Conservation (phyloP, 192 early-diverging fungal genomes). For the Podila epicladia region DNA sequence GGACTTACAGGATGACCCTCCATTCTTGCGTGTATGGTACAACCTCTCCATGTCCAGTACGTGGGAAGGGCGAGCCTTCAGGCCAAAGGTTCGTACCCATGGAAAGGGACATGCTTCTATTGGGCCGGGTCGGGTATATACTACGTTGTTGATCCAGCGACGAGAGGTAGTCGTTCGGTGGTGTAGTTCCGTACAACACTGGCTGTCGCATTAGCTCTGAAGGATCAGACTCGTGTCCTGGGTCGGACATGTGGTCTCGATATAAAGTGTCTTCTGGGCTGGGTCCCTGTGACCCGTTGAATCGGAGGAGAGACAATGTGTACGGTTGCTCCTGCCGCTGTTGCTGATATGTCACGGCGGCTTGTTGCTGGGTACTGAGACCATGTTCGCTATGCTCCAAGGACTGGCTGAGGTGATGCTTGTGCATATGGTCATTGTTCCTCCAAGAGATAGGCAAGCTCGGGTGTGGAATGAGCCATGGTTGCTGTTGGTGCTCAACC, state of each 20-base stretch:
- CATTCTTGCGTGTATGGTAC: conserved; percentile 66
- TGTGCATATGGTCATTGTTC: conserved; percentile 19
- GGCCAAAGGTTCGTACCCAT: conserved; percentile 23
- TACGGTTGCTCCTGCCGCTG: not conserved
- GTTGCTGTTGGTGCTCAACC: conserved; percentile 24
- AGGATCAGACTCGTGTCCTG: conserved; percentile 42
- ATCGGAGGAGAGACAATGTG: not conserved
- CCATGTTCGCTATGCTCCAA: not conserved
- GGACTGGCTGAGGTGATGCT: not conserved
- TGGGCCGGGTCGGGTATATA: conserved; percentile 21
- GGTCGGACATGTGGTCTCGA: conserved; percentile 7
- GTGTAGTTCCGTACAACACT: conserved; percentile 17
- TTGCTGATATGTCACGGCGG: not conserved
- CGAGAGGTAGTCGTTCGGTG: conserved; percentile 6
- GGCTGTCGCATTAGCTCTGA: conserved; percentile 37
- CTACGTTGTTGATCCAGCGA: conserved; percentile 1
- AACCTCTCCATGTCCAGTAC: conserved; percentile 44
- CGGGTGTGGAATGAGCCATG: conserved; percentile 45
- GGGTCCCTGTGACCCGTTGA: not conserved
- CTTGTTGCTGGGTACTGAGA: not conserved
- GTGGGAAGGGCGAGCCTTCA: not conserved
- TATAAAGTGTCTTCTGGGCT: conserved; percentile 5
- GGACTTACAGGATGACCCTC: conserved; percentile 63
- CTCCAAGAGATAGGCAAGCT: conserved; percentile 43
- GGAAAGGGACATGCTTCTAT: conserved; percentile 46